A percentile compares a stretch with the other conserved stretches of the same genome.
phyloP scores from a whole-genome alignment of 2,329 filamentous ascomycete genomes.

The Phyllachora maydis region DNA sequence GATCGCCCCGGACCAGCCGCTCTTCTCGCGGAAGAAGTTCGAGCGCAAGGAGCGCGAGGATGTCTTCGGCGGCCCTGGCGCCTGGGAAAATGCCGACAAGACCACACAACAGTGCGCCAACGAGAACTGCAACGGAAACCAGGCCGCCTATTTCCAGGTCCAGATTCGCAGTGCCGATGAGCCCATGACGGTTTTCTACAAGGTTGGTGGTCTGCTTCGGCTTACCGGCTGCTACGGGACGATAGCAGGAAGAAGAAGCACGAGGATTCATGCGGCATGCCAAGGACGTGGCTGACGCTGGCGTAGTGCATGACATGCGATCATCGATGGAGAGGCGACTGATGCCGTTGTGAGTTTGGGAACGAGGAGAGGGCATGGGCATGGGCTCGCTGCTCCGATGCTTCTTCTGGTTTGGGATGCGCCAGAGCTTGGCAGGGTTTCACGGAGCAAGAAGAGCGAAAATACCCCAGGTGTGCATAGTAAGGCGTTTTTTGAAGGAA shows the following conservation, averaged over 20 bases:
- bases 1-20: constrained; percentile 54
- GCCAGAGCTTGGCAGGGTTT: too few species aligned
- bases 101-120: constrained; percentile 63
- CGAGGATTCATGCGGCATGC: constrained; percentile 8
- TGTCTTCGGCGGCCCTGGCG: constrained; percentile 71
- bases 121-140: constrained; percentile 57
- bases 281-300: constrained; percentile 29
- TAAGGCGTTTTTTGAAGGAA: too few species aligned
- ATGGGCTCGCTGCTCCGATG: too few species aligned
- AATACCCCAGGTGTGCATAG: too few species aligned
- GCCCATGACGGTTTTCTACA: constrained; percentile 94
- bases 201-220: constrained; percentile 29
- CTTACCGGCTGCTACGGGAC: not conserved
- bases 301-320: constrained; percentile 46
- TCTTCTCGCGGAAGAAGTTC: constrained; percentile 69
- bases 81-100: constrained; percentile 86
- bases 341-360: too few species aligned
- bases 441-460: too few species aligned
- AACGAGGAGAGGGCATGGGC: too few species aligned
- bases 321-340: constrained; percentile 44
- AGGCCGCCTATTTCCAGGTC: constrained; percentile 89
- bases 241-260: constrained; percentile 1
- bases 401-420: too few species aligned
- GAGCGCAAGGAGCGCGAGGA: constrained; percentile 74
- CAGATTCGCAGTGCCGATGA: constrained; percentile 97